phyloP scores from a whole-genome alignment of 2,329 filamentous ascomycete genomes.

The Penicillium sp. region DNA sequence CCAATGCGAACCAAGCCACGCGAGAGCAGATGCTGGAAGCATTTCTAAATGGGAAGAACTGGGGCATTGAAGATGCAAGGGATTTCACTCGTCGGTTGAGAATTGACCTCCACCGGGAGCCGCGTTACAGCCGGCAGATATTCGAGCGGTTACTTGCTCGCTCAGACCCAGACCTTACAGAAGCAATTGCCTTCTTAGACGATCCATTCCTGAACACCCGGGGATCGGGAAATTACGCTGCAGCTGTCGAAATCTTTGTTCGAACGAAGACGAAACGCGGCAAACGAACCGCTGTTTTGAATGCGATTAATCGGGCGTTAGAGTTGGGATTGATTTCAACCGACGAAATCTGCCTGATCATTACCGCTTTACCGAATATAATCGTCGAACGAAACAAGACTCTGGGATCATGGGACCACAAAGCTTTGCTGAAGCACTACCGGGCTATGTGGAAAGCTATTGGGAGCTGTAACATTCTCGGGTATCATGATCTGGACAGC shows the following conservation, averaged over 20 bases:
- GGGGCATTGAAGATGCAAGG: constrained; percentile 24
- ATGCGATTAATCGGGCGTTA: constrained; percentile 24
- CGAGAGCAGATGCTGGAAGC: constrained; percentile 13
- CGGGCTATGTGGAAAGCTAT: constrained; percentile 33
- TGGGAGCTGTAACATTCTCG: constrained; percentile 29
- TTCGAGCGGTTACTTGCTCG: constrained; percentile 26
- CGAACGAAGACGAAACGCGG: constrained; percentile 13
- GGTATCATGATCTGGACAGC: constrained; percentile 27
- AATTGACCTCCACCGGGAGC: constrained; percentile 30
- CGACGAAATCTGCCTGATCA: constrained; percentile 27
- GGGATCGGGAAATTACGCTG: constrained; percentile 31
- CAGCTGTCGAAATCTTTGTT: constrained; percentile 22
- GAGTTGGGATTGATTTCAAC: constrained; percentile 30
- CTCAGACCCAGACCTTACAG: constrained; percentile 10
- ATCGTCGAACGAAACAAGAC: constrained; percentile 13
- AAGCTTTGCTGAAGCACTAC: constrained; percentile 20
- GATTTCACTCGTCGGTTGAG: constrained; percentile 22
- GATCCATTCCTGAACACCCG: constrained; percentile 31
- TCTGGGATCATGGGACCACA: constrained; percentile 11
- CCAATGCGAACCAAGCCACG: neutral
- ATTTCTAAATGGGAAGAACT: constrained; percentile 15
- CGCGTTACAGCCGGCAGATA: constrained; percentile 29
- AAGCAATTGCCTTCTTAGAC: constrained; percentile 28
- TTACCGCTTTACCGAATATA: constrained; percentile 22
- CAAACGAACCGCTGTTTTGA: constrained; percentile 19